Evolutionary conservation across 805 yeast species (phyloP).

Genomic region (Brettanomyces bruxellensis): DNA sequence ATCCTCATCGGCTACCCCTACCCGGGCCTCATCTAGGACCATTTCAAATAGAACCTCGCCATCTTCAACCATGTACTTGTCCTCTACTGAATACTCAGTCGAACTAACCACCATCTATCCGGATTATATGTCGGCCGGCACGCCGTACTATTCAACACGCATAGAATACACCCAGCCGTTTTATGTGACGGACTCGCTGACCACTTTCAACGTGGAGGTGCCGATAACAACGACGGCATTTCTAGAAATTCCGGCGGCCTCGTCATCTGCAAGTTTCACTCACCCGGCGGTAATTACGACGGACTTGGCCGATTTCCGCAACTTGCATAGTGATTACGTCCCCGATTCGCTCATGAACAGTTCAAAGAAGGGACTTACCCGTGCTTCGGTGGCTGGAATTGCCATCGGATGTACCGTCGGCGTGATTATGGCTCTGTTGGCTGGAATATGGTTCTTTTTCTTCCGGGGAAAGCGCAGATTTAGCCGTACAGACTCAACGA

Average conservation of each 20-base stretch:
- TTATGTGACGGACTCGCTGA: slow-evolving; percentile 19
- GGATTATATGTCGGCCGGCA: neutral
- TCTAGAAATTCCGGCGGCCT: slow-evolving; percentile 5
- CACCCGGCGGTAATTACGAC: slow-evolving; percentile 19
- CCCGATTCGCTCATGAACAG: slow-evolving; percentile 1
- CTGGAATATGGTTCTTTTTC: slow-evolving; percentile 8
- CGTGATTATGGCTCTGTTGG: slow-evolving; percentile 6
- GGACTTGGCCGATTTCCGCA: slow-evolving; percentile 14
- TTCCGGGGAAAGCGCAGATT: slow-evolving; percentile 8
- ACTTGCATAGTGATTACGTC: slow-evolving; percentile 4
- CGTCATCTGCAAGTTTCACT: slow-evolving; percentile 9
- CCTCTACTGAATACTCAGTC: neutral
- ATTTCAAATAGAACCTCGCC: too few species aligned
- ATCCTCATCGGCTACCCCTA: too few species aligned
- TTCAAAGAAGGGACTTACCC: slow-evolving; percentile 2
- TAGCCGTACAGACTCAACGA: neutral
- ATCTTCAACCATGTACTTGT: neutral
- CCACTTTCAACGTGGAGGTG: slow-evolving; percentile 18
- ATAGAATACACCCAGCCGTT: slow-evolving; percentile 21
- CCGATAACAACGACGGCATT: slow-evolving; percentile 13
- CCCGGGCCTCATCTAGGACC: too few species aligned
- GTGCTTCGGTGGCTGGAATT: slow-evolving; percentile 23
- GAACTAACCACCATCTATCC: neutral
- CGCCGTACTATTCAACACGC: slow-evolving; percentile 6
- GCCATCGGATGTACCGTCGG: slow-evolving; percentile 22